Evolutionary conservation across 805 yeast species (phyloP).

Genomic region (Komagataella pseudopastoris): DNA sequence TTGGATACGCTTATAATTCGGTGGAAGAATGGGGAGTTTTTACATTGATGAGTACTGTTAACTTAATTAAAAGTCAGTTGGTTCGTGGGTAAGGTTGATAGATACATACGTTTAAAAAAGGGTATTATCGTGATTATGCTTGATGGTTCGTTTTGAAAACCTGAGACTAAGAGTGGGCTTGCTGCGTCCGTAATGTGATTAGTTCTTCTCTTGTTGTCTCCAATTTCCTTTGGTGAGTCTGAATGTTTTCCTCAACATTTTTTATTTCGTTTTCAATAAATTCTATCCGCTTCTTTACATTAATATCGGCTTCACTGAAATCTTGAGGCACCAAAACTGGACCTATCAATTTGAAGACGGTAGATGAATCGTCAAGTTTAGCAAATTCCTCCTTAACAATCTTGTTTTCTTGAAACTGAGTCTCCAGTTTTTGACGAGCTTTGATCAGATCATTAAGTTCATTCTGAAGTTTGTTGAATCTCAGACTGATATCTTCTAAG

Average conservation of each 20-base stretch:
- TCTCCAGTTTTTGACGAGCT: slow-evolving; percentile 78
- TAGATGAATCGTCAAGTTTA: slow-evolving; percentile 33
- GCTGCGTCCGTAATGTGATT: neutral
- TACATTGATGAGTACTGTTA: slow-evolving; percentile 47
- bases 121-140: neutral
- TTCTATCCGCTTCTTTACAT: slow-evolving; percentile 82
- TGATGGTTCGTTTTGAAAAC: neutral
- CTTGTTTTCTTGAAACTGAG: slow-evolving; percentile 87
- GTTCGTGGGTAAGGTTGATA: slow-evolving; percentile 33
- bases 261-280: slow-evolving; percentile 67
- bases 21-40: slow-evolving; percentile 70
- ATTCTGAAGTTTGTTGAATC: slow-evolving; percentile 13
- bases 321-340: slow-evolving; percentile 90
- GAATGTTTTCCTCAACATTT: slow-evolving; percentile 43
- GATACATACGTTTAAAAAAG: neutral
- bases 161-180: neutral
- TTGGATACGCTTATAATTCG: slow-evolving; percentile 49
- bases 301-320: slow-evolving; percentile 62
- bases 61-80: slow-evolving; percentile 59
- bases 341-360: slow-evolving; percentile 82
- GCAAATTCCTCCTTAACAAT: slow-evolving; percentile 79
- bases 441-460: slow-evolving; percentile 35
- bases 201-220: slow-evolving; percentile 43
- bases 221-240: slow-evolving; percentile 36
- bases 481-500: slow-evolving; percentile 12